phyloP scores from a whole-genome alignment of 73 alveolate species.

The Tetrahymena thermophila region DNA sequence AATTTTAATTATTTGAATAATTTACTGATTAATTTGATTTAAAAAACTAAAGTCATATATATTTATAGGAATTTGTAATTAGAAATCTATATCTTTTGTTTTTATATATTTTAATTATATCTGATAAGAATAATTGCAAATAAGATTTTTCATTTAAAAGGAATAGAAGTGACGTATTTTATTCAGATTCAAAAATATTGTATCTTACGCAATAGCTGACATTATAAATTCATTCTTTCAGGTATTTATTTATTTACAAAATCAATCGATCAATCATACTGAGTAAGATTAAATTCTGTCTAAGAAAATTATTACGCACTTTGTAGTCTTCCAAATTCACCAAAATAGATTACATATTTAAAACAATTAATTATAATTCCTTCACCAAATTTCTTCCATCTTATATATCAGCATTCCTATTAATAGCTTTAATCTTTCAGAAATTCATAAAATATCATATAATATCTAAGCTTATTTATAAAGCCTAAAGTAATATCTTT shows the following conservation, averaged over 20 bases:
- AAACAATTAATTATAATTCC: too few species aligned
- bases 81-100: background rate
- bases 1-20: too few species aligned
- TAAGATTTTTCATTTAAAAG: background rate
- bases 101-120: background rate
- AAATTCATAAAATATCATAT: too few species aligned
- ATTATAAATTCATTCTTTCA: background rate
- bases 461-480: too few species aligned
- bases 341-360: background rate
- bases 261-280: background rate
- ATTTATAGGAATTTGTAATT: background rate
- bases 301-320: background rate
- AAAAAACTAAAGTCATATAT: background rate
- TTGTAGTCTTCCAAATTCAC: background rate
- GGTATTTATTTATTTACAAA: too few species aligned
- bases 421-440: background rate
- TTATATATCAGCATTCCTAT: background rate
- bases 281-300: background rate
- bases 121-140: background rate
- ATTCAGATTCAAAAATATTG: background rate
- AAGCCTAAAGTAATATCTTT: too few species aligned
- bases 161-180: slow-evolving; percentile 1
- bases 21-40: too few species aligned
- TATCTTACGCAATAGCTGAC: background rate
- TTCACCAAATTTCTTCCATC: background rate